These are phyloP conservation scores for Pleurotus tuoliensis DNA, from an alignment of 768 basidiomycete species.

Conservation along the genomic window DNA sequence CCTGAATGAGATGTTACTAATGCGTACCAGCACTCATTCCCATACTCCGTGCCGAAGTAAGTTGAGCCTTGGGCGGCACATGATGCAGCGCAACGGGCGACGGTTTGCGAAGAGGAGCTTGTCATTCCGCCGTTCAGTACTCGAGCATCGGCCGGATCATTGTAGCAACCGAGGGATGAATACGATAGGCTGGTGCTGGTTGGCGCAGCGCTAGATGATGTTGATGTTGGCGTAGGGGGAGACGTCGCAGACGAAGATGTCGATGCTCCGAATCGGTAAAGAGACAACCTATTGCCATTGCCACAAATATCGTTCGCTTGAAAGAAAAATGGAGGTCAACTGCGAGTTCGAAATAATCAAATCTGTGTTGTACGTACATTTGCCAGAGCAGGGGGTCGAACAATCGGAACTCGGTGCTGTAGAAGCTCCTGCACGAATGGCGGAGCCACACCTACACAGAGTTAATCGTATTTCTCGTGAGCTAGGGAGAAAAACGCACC, in stretches of 20 bases:
- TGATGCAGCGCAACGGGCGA: not conserved
- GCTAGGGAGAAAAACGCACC: not conserved
- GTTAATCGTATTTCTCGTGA: not conserved
- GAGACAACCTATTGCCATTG: too few species aligned
- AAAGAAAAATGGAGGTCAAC: too few species aligned
- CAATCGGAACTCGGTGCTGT: too few species aligned
- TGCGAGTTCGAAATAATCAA: too few species aligned
- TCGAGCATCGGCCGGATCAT: not conserved
- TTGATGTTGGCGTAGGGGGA: not conserved
- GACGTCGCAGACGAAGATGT: not conserved
- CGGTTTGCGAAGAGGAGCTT: conserved; percentile 1
- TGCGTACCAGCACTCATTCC: conserved; percentile 5
- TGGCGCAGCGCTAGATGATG: not conserved
- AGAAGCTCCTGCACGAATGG: too few species aligned
- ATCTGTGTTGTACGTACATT: too few species aligned
- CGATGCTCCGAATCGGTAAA: too few species aligned
- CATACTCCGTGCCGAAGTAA: conserved; percentile 8
- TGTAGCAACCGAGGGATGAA: conserved; percentile 3
- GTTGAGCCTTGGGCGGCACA: not conserved
- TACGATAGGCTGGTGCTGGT: not conserved
- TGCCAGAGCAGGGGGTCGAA: too few species aligned
- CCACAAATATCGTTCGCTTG: too few species aligned
- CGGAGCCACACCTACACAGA: not conserved
- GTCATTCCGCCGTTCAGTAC: conserved; percentile 4
- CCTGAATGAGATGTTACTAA: not conserved